These are phyloP conservation scores for Capniomyces stellatus DNA, from an alignment of 371 early-diverging fungal genomes.

Conservation along the genomic window DNA sequence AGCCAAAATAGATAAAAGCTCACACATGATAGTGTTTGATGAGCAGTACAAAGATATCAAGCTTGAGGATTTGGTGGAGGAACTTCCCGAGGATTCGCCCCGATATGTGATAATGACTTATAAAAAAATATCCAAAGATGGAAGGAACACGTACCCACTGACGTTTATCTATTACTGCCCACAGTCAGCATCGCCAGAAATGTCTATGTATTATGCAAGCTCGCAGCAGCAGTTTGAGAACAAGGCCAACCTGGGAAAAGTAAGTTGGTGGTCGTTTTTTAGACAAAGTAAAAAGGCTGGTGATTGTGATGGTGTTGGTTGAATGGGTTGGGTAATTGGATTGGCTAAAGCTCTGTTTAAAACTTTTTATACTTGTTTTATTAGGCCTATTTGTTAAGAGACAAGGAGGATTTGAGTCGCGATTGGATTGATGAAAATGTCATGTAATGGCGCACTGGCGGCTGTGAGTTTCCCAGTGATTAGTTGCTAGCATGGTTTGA, in stretches of 20 bases:
- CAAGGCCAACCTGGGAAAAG: constrained; percentile 32
- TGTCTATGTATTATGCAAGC: constrained; percentile 49
- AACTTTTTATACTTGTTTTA: background rate
- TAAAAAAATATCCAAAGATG: constrained; percentile 33
- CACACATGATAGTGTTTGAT: constrained; percentile 33
- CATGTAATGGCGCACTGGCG: too few relatives aligned
- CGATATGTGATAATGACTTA: constrained; percentile 49
- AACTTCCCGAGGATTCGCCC: constrained; percentile 48
- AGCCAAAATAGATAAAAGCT: constrained; percentile 38
- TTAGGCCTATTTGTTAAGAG: constrained; percentile 26
- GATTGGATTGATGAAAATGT: constrained; percentile 27
- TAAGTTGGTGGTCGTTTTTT: too few relatives aligned
- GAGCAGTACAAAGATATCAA: constrained; percentile 28
- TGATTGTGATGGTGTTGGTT: too few relatives aligned
- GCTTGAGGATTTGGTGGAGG: constrained; percentile 40
- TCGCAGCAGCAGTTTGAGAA: constrained; percentile 42
- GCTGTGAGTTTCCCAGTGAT: too few relatives aligned
- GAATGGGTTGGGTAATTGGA: too few relatives aligned
- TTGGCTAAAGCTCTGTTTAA: background rate
- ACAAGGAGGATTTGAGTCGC: constrained; percentile 32
- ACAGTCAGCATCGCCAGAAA: constrained; percentile 11
- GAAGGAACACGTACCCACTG: constrained; percentile 41
- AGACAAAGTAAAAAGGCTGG: too few relatives aligned
- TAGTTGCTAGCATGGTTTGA: background rate
- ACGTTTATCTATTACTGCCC: constrained; percentile 48